Evolutionary conservation across 2,329 filamentous ascomycete species (phyloP), one percentile per base, ranked within the genome.

Genomic region (Blastomyces parvus): DNA sequence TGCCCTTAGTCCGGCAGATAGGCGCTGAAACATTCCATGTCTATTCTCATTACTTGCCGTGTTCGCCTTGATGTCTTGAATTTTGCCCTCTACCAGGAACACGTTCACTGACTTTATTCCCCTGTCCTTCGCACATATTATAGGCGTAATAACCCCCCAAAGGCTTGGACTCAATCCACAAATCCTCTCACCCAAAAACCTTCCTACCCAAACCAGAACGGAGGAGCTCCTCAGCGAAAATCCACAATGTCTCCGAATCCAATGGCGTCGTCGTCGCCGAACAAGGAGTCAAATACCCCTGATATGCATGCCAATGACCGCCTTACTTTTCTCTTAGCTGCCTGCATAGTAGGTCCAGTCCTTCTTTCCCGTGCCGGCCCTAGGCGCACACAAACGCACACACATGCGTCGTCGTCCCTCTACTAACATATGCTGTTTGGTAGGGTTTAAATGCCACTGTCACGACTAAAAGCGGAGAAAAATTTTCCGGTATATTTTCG

Each of bases 261-360:
- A 62, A 69, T 71, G 66, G 7, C 30, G 17, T 22, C 53, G 11
- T 6, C 53, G 30, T 14, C 53, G n/a, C 65, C 74, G 62, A 72
- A 76, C 48, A 80, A 77, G 69, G 82, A 86, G 67, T 74, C 78
- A n/a, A 79, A 75, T 64, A 80, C 79, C 27, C 73, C 82, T 38
- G 83, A 85, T 71, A 81, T 80, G 69, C 83, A 86, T 72, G 80
- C 84, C 44, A 81, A 84, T 71, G 84, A 87, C 70, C 80, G 84
- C 59, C 78, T 86, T 65, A 70, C 84, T 66, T 86, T 83, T 72
- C 75, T 87, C 63, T 72, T 86, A 64, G 81, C 82, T 64, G 83
- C 83, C 69, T 80, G 83, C 67, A 82, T 82, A 70, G 85, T 87
- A 78, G 74, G 82, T 76, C 56, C 30, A n/a, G 30, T n/a, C 53